Percentiles rank a stretch among this genome's conserved stretches.
Evolutionary conservation across 768 basidiomycete genomes (phyloP).

Genomic region (Saitozyma podzolica): DNA sequence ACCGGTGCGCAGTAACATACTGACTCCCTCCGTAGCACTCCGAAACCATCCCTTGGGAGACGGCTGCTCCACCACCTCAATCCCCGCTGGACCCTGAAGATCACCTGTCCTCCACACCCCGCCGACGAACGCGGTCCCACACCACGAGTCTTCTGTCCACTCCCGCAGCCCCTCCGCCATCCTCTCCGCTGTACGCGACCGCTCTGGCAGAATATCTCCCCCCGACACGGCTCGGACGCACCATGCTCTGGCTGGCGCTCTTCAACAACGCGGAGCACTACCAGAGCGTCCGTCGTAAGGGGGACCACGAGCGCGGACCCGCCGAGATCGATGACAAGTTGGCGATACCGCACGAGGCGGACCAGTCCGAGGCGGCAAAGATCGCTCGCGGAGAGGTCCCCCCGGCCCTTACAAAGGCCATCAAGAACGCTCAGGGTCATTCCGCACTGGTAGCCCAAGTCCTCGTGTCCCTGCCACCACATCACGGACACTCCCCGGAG

Average conservation of each 20-base stretch:
- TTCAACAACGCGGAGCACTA: constrained; percentile 46
- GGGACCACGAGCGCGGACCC: constrained; percentile 36
- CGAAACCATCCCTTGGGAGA: constrained; percentile 38
- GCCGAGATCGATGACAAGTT: constrained; percentile 39
- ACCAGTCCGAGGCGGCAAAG: constrained; percentile 28
- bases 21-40: constrained; percentile 28
- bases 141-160: constrained; percentile 19
- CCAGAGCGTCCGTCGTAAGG: constrained; percentile 34
- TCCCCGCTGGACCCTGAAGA: constrained; percentile 1
- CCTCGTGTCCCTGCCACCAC: constrained; percentile 24
- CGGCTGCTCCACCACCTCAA: constrained; percentile 13
- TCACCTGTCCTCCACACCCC: neutral
- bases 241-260: constrained; percentile 45
- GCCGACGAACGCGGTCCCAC: constrained; percentile 18
- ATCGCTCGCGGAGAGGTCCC: constrained; percentile 22
- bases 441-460: constrained; percentile 6
- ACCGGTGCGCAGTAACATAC: too few species aligned
- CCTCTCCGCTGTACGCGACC: constrained; percentile 21
- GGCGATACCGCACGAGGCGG: constrained; percentile 37
- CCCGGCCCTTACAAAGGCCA: constrained; percentile 7
- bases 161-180: constrained; percentile 23
- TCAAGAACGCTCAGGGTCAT: neutral
- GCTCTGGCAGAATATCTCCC: constrained; percentile 33
- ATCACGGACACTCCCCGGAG: constrained; percentile 21
- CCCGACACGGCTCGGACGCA: constrained; percentile 23